phyloP scores from a whole-genome alignment of 2,329 filamentous ascomycete species.

The Alternaria postmessia region DNA sequence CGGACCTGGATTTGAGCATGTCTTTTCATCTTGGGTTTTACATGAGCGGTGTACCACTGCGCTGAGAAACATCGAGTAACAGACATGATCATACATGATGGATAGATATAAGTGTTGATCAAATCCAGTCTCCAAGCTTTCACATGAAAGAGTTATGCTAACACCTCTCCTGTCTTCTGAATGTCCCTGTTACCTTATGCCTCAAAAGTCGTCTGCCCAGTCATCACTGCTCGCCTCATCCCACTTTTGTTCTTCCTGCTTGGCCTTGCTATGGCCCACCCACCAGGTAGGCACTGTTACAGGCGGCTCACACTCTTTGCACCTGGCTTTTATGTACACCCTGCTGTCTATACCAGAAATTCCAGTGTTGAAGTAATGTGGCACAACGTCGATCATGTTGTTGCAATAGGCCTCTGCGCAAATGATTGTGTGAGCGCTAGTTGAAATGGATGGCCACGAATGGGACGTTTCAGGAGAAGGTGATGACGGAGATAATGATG shows the following conservation, averaged over 20 bases:
- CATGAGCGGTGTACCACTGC: too few relatives aligned
- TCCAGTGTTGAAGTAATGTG: neutral
- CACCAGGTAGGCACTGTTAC: neutral
- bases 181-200: neutral
- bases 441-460: neutral
- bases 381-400: conserved; percentile 3
- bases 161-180: neutral
- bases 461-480: neutral
- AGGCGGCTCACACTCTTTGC: conserved; percentile 7
- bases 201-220: neutral
- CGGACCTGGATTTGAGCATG: too few relatives aligned
- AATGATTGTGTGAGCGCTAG: neutral
- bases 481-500: too few relatives aligned
- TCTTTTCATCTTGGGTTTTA: too few relatives aligned
- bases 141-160: neutral
- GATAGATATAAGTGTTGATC: neutral
- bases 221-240: neutral
- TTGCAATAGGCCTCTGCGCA: conserved; percentile 3
- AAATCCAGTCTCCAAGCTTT: neutral
- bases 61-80: too few relatives aligned
- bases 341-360: neutral
- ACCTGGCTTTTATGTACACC: conserved; percentile 5
- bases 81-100: neutral
- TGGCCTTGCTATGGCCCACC: neutral
- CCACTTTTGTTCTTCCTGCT: neutral